Conservation (phyloP, 2,329 filamentous ascomycete species). For the Aureobasidium pullulans region DNA sequence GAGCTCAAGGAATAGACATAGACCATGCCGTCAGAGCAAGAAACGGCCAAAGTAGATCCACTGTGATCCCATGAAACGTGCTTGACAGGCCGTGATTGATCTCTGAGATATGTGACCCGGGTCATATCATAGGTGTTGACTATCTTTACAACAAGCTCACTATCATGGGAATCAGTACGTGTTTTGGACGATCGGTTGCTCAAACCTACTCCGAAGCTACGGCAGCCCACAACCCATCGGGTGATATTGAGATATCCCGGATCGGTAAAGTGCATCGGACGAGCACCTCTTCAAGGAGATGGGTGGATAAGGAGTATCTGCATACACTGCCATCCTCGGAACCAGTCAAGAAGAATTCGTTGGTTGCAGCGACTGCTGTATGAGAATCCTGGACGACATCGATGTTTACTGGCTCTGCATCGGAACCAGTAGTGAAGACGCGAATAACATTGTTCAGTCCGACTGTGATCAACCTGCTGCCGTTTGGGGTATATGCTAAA, state of each 20-base stretch:
- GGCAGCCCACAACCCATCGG: conserved; percentile 78
- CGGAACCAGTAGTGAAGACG: conserved; percentile 82
- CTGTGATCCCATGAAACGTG: conserved; percentile 82
- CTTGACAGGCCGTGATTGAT: conserved; percentile 82
- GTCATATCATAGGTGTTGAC: conserved; percentile 75
- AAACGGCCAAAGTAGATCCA: conserved; percentile 67
- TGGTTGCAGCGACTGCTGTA: conserved; percentile 65
- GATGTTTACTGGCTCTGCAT: conserved; percentile 86
- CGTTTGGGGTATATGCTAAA: conserved; percentile 83
- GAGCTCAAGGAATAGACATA: conserved; percentile 81
- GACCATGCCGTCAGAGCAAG: conserved; percentile 79
- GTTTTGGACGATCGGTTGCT: background rate
- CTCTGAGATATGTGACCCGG: conserved; percentile 67
- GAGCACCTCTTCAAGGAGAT: conserved; percentile 71
- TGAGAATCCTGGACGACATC: conserved; percentile 89
- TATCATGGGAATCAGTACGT: conserved; percentile 25
- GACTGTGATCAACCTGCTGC: conserved; percentile 78
- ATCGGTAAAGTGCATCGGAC: conserved; percentile 79
- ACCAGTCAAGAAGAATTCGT: conserved; percentile 80
- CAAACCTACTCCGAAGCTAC: conserved; percentile 77
- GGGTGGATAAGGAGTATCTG: conserved; percentile 73
- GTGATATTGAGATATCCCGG: conserved; percentile 75
- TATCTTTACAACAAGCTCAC: conserved; percentile 81
- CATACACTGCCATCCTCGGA: conserved; percentile 95
- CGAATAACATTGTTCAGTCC: conserved; percentile 91